phyloP scores from a whole-genome alignment of 2,329 filamentous ascomycete species.

The Phialophora chinensis region DNA sequence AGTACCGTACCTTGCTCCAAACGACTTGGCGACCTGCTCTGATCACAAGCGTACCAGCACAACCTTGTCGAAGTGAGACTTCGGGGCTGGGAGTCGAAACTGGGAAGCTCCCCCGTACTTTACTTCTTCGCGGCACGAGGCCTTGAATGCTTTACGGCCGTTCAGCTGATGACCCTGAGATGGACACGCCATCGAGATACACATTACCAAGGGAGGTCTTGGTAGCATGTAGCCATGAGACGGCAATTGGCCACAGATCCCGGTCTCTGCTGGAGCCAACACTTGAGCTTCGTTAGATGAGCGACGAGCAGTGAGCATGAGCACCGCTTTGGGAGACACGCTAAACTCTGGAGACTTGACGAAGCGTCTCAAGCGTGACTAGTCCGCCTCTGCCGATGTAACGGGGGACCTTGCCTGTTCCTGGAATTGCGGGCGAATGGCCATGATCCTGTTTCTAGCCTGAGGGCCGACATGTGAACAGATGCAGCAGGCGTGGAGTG shows the following conservation, averaged over 20 bases:
- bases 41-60: neutral
- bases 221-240: neutral
- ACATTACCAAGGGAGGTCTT: neutral
- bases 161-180: neutral
- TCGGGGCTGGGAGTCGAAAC: neutral
- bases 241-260: neutral
- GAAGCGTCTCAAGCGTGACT: neutral
- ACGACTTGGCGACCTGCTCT: slow-evolving; percentile 3
- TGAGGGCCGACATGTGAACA: neutral
- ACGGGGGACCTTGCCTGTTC: neutral
- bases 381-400: neutral
- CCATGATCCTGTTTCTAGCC: neutral
- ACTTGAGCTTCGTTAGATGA: neutral
- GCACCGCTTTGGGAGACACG: neutral
- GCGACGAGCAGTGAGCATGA: neutral
- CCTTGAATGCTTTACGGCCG: neutral
- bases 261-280: neutral
- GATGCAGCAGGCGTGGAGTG: neutral
- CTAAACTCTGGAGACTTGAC: neutral
- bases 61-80: neutral
- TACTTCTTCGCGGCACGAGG: neutral
- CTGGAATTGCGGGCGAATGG: neutral
- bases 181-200: neutral
- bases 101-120: neutral
- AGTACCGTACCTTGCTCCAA: slow-evolving; percentile 1